A percentile compares a stretch with the other conserved stretches of the same genome.
phyloP scores from a whole-genome alignment of 371 early-diverging fungal species.

The Apophysomyces trapeziformis region DNA sequence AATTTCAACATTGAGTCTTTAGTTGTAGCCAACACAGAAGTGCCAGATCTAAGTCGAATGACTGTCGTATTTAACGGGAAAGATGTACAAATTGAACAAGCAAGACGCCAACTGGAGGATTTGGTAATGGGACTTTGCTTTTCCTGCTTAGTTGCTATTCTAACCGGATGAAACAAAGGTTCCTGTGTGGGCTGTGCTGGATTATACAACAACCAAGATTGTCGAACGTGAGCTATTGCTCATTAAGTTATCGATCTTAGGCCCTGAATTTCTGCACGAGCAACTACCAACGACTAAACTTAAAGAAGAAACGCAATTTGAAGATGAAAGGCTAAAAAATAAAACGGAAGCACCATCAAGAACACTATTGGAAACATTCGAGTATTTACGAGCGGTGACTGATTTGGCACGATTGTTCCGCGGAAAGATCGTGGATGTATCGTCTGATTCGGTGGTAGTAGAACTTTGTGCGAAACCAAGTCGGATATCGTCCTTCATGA shows the following conservation, averaged over 20 bases:
- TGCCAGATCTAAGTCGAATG: conserved; percentile 92
- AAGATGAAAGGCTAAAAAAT: conserved; percentile 48
- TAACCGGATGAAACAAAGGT: conserved; percentile 47
- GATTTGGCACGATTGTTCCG: conserved; percentile 86
- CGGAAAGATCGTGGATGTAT: conserved; percentile 91
- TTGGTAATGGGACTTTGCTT: conserved; percentile 54
- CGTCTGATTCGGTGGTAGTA: conserved; percentile 77
- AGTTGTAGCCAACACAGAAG: conserved; percentile 94
- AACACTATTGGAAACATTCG: conserved; percentile 59
- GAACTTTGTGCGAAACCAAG: conserved; percentile 89
- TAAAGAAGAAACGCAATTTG: conserved; percentile 41
- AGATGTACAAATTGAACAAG: conserved; percentile 87
- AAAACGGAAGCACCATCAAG: conserved; percentile 31
- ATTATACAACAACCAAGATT: conserved; percentile 84
- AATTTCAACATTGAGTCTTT: conserved; percentile 97
- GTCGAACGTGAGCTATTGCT: conserved; percentile 93
- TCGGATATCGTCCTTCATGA: conserved; percentile 90
- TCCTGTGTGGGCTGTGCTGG: conserved; percentile 98
- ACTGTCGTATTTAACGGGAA: conserved; percentile 93
- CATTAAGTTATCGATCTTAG: conserved; percentile 91
- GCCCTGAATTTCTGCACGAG: conserved; percentile 71
- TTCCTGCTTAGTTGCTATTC: neutral
- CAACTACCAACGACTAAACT: conserved; percentile 40
- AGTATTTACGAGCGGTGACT: conserved; percentile 80
- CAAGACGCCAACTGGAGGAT: conserved; percentile 92